Evolutionary conservation across 495 filamentous ascomycete species (phyloP).

Genomic region (Podospora fimiseda): DNA sequence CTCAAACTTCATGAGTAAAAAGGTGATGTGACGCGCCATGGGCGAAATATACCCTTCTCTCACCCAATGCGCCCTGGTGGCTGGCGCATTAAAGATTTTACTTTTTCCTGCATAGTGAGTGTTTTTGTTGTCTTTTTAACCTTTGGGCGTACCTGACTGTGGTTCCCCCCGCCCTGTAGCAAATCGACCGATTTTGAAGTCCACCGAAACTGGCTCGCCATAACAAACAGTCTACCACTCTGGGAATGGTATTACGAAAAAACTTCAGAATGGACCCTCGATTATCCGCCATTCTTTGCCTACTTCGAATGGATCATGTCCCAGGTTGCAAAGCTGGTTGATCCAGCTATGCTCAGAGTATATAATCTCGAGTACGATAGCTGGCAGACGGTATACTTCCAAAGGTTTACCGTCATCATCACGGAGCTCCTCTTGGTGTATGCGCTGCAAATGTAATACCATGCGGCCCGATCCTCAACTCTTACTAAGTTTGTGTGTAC

Average conservation of each 20-base stretch:
- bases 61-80: constrained; percentile 78
- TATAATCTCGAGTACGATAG: constrained; percentile 76
- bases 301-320: constrained; percentile 93
- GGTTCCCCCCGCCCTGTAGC: constrained; percentile 40
- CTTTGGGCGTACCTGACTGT: neutral
- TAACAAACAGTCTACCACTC: constrained; percentile 80
- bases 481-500: constrained; percentile 1
- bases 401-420: constrained; percentile 78
- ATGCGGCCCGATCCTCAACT: neutral
- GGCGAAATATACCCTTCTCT: constrained; percentile 76
- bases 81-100: constrained; percentile 85
- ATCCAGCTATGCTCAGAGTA: constrained; percentile 78
- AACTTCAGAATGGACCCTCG: constrained; percentile 97
- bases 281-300: constrained; percentile 97
- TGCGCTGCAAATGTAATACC: constrained; percentile 65
- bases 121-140: neutral
- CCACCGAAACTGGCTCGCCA: constrained; percentile 95
- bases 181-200: constrained; percentile 99
- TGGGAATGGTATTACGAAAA: constrained; percentile 95
- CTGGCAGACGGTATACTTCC: constrained; percentile 90
- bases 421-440: constrained; percentile 79
- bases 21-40: constrained; percentile 51
- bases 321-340: constrained; percentile 65
- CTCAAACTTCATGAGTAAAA: constrained; percentile 3
- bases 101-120: constrained; percentile 95